Percentiles rank a stretch among this genome's conserved stretches.
These are phyloP conservation scores for Phyllosticta citrichinensis DNA, from an alignment of 2,329 filamentous ascomycete species.

Conservation along the genomic window DNA sequence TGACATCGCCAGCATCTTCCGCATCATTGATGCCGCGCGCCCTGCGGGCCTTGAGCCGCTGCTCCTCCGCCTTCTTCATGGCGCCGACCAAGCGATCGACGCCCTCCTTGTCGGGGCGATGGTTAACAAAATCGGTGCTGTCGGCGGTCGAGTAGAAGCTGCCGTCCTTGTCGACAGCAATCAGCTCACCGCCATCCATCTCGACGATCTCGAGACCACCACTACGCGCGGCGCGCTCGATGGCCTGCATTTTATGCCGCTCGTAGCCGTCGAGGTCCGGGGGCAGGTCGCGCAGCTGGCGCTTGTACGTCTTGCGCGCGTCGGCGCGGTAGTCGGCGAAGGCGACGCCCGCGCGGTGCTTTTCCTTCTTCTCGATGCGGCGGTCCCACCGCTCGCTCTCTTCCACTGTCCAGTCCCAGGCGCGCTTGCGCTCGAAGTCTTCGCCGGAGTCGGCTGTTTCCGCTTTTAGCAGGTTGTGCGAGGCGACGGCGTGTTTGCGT, in stretches of 20 bases:
- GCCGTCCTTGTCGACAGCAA: conserved; percentile 85
- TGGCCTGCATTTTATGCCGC: conserved; percentile 70
- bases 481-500: conserved; percentile 11
- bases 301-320: conserved; percentile 86
- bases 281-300: conserved; percentile 68
- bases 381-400: conserved; percentile 73
- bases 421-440: conserved; percentile 68
- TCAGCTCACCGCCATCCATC: conserved; percentile 87
- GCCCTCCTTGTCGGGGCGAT: conserved; percentile 76
- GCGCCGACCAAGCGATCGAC: conserved; percentile 83
- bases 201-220: conserved; percentile 90
- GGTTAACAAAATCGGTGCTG: conserved; percentile 68
- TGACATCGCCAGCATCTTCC: conserved; percentile 76
- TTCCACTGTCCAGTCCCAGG: conserved; percentile 7
- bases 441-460: conserved; percentile 76
- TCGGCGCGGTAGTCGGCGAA: conserved; percentile 86
- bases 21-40: conserved; percentile 60
- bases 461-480: conserved; percentile 60
- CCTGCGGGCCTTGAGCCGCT: conserved; percentile 72
- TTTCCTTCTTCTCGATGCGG: conserved; percentile 74
- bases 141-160: conserved; percentile 85
- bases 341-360: conserved; percentile 71
- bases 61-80: conserved; percentile 78
- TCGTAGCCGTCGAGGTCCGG: conserved; percentile 79
- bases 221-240: conserved; percentile 73